Base-by-base conservation (phyloP, 2,329 filamentous ascomycete species). In the Tolypocladium album region DNA sequence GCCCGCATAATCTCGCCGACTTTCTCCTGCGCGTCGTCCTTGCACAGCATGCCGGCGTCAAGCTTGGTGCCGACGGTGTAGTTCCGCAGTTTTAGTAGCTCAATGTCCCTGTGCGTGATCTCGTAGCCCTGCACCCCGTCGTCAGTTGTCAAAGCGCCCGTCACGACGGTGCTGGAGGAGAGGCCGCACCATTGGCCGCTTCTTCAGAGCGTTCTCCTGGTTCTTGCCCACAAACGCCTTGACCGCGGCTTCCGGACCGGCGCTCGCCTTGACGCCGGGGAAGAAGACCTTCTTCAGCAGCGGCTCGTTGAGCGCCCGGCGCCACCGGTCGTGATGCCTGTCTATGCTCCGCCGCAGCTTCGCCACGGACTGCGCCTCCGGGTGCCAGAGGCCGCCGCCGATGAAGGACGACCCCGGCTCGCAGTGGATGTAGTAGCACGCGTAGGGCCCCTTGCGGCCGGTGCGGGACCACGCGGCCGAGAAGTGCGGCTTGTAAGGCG, bases 401-500 rank as follows among this genome's bases (percentile, higher is more conserved):
- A 95, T 78, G 66, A 93, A 89, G 69, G 85, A 88, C 57, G 81
- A 77, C 3, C 78, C 79, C 13, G 92, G 90, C 70, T 93, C 84
- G 64, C 90, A 82, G 71, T 96, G 91, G 24, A 96, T 76, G 74
- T 96, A 96, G 75, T 96, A 96, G 69, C 86, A 88, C 8, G 92
- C 92, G 72, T 94, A 95, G 12, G 89, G 87, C 0, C 90, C 90
- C 74, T 96, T 96, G 59, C 89, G 83, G 24, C 92, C 92, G 0
- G 91, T 95, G 24, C 92, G 86, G 60, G 89, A 94, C 85, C 90
- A 96, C 31, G 90, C 89, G 43, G 88, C 91, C 12, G 88, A 89
- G 74, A 92, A 96, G 74, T 92, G 85, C 59, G 90, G 83, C 86
- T 95, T 96, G 78, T 96, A 96, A 0, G 92, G 92, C 2, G 90